These are phyloP conservation scores for Meira nashicola DNA, from an alignment of 1,284 basidiomycete species.

Conservation along the genomic window DNA sequence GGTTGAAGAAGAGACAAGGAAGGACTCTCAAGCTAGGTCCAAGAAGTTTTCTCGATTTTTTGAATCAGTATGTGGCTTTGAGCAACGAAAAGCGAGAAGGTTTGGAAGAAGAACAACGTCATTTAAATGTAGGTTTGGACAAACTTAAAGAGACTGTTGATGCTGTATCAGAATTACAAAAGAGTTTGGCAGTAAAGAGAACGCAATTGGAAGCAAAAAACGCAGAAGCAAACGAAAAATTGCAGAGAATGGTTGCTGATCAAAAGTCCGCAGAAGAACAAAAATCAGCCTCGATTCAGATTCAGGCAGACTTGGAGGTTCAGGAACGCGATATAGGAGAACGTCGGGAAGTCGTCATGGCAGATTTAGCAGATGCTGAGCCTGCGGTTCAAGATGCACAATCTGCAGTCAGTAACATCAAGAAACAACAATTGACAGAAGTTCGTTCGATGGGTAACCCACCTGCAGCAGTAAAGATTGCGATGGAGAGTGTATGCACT, in stretches of 20 bases:
- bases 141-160: conserved; percentile 94
- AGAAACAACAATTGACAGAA: conserved; percentile 92
- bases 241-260: conserved; percentile 95
- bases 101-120: conserved; percentile 96
- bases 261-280: conserved; percentile 98
- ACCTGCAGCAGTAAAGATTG: conserved; percentile 91
- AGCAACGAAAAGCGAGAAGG: conserved; percentile 97
- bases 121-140: conserved; percentile 95
- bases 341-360: conserved; percentile 81
- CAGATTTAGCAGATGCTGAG: conserved; percentile 93
- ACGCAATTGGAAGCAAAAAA: conserved; percentile 89
- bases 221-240: conserved; percentile 90
- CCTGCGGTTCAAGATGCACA: conserved; percentile 94
- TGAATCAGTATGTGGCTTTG: conserved; percentile 94
- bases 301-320: conserved; percentile 84
- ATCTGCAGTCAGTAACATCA: conserved; percentile 93
- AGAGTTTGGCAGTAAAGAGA: conserved; percentile 89
- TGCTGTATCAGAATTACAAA: conserved; percentile 67
- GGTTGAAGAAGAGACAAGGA: conserved; percentile 83
- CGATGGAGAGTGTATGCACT: conserved; percentile 98
- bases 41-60: conserved; percentile 95
- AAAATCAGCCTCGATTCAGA: conserved; percentile 91
- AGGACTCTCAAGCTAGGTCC: conserved; percentile 96
- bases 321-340: conserved; percentile 87
- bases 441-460: conserved; percentile 98